Base-by-base conservation (phyloP, 2,329 filamentous ascomycete species). In the Colletotrichum scovillei region DNA sequence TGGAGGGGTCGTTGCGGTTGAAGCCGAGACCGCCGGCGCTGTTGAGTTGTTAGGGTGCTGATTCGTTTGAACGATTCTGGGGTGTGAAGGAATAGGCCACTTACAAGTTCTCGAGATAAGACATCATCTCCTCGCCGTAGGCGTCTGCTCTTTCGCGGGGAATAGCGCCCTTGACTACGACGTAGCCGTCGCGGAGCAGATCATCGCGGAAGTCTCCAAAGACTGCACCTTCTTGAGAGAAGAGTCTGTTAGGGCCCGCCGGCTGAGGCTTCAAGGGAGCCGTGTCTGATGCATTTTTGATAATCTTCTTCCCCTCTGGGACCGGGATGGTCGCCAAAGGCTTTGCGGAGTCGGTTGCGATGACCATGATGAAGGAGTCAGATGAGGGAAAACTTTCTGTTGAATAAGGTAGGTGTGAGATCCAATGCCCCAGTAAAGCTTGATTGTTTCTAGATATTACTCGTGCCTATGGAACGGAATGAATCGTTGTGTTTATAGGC, bases 1-100 rank as follows among this genome's bases (percentile, higher is more conserved):
- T 78, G 79, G 81, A 74, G 81, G 85, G 72, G 77, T 82, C 77
- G 81, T 80, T 35, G 81, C 84, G 69, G 77, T 76, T 63, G 70
- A 74, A 77, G 42, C 76, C 76, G 16, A 67, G 65, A 12, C 65
- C 65, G 9, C 57, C 65, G 42, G 57, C 30, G 65, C 65, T 67
- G 30, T 0, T 56, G 26, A 8, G 14, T 12, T 35, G 32, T 35
- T 1, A 35, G 30, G 2, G 2, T 32, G 3, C 9, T 9, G 30
- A 2, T 32, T n/a, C n/a, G n/a, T n/a, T n/a, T n/a, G n/a, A n/a
- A n/a, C n/a, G n/a, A n/a, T n/a, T n/a, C n/a, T n/a, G n/a, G n/a
- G n/a, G n/a, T n/a, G n/a, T n/a, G n/a, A n/a, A n/a, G n/a, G n/a
- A n/a, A n/a, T n/a, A n/a, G n/a, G 11, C 1, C 32, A 3, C 46